Base-by-base conservation (phyloP, 805 yeast species). In the Wickerhamia fluorescens region DNA sequence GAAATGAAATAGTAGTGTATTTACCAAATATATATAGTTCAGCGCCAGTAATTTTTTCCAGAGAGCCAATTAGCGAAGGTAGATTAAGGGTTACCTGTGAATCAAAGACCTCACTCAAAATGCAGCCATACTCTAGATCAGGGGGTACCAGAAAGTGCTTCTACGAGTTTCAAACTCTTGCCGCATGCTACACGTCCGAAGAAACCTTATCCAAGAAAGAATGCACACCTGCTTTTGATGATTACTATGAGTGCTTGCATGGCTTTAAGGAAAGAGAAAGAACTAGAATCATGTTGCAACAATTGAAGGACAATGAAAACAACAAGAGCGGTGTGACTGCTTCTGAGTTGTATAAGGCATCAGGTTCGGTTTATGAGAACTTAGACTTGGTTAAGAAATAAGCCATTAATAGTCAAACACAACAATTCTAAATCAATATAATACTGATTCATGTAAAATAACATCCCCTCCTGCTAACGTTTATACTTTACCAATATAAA, bases 141-240 rank as follows among this genome's bases (percentile, higher is more conserved):
- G 70, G 70, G 16, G 70, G 68, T 28, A 64, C 70, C 38, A 61
- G 68, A 51, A 61, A 53, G 52, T 64, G 70, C 41, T 64, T 59
- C 44, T 64, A 63, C 46, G 70, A 64, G 39, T 64, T 63, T 47
- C 70, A 64, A 46, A 52, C 64, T 7, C 53, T 61, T 30, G 54
- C 56, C 29, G 65, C 62, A 13, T 64, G 70, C 38, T 61, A 53
- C 51, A 62, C 69, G 2, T 58, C 68, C 12, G 68, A 67, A 7
- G 68, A 61, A 29, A 64, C 69, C 20, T 47, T 49, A 20, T 28
- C 57, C 29, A 58, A 56, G 36, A 63, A 62, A 46, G 60, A 50
- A 42, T 64, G 70, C 44, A 51, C 56, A 19, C 69, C 69, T 11
- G 53, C 47, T 22, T 64, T 56, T 38, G 68, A 64, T 36, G 70